Evolutionary conservation across 1,139 yeast genomes (phyloP).

Genomic region (Kodamaea arcana): DNA sequence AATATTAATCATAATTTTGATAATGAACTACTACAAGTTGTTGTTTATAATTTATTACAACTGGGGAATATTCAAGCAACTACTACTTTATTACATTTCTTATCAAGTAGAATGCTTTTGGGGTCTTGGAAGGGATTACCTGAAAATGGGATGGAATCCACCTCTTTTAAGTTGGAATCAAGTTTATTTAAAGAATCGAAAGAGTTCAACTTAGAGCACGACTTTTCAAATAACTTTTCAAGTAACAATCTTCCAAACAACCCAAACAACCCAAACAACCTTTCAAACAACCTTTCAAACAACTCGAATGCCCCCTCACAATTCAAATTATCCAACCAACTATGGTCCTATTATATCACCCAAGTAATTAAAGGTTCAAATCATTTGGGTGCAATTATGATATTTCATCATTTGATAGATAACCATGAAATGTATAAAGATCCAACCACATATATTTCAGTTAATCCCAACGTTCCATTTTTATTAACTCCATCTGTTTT

Average conservation of each 20-base stretch:
- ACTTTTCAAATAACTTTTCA: too few species aligned
- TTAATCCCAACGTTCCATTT: conserved; percentile 27
- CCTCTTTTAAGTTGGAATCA: too few species aligned
- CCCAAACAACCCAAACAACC: too few species aligned
- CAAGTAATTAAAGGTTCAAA: conserved; percentile 24
- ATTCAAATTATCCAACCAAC: conserved; percentile 30
- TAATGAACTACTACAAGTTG: conserved; percentile 18
- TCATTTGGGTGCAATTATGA: conserved; percentile 31
- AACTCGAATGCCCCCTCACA: conserved; percentile 5
- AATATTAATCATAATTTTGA: conserved; percentile 4
- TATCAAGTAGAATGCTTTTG: too few species aligned
- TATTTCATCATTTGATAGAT: conserved; percentile 37
- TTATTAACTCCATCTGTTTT: conserved; percentile 25
- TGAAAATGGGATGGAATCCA: too few species aligned
- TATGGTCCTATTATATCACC: conserved; percentile 31
- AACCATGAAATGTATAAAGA: conserved; percentile 17
- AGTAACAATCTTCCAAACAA: too few species aligned
- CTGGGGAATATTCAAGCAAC: conserved; percentile 17
- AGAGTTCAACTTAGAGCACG: too few species aligned
- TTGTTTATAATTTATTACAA: conserved; percentile 17
- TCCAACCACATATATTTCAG: conserved; percentile 14
- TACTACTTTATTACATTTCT: conserved; percentile 22
- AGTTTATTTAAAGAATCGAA: too few species aligned
- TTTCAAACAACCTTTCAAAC: too few species aligned
- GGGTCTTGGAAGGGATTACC: too few species aligned